Percentiles rank a stretch among this genome's conserved stretches.
These are phyloP conservation scores for Neopestalotiopsis clavispora DNA, from an alignment of 2,329 filamentous ascomycete genomes.

Conservation along the genomic window DNA sequence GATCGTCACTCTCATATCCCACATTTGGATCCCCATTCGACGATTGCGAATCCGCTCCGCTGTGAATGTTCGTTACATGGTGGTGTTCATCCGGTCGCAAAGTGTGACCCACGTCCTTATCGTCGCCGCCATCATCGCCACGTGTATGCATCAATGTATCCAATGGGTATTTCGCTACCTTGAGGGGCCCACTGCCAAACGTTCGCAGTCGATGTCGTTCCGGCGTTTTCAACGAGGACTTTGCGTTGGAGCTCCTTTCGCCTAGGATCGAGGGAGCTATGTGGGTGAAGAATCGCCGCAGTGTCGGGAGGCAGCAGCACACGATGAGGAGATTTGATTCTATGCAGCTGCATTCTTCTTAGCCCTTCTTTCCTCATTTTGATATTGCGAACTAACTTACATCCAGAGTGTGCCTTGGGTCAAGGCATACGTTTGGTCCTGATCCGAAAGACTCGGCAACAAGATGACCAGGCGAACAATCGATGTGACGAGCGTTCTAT, in stretches of 20 bases:
- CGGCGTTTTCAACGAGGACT: background rate
- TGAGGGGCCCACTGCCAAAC: conserved; percentile 4
- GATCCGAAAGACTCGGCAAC: conserved; percentile 28
- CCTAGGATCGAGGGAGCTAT: conserved; percentile 39
- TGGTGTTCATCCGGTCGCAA: background rate
- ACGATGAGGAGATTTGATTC: conserved; percentile 47
- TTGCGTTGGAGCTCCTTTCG: conserved; percentile 6
- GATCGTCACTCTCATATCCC: conserved; percentile 11
- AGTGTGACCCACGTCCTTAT: background rate
- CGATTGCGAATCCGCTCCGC: background rate
- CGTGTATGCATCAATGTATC: conserved; percentile 14
- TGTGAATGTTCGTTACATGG: background rate
- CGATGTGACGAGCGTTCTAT: conserved; percentile 40
- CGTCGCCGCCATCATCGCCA: conserved; percentile 6
- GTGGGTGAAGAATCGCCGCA: conserved; percentile 44
- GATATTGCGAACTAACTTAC: conserved; percentile 22
- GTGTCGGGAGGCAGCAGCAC: conserved; percentile 44
- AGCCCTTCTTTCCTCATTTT: background rate
- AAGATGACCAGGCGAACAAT: conserved; percentile 35
- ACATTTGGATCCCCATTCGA: background rate
- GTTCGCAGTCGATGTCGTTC: conserved; percentile 12
- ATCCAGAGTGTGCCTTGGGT: conserved; percentile 35
- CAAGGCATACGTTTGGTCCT: conserved; percentile 36
- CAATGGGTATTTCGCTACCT: background rate
- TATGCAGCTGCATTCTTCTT: conserved; percentile 33